phyloP scores from a whole-genome alignment of 768 basidiomycete species.

The Calocera viscosa region DNA sequence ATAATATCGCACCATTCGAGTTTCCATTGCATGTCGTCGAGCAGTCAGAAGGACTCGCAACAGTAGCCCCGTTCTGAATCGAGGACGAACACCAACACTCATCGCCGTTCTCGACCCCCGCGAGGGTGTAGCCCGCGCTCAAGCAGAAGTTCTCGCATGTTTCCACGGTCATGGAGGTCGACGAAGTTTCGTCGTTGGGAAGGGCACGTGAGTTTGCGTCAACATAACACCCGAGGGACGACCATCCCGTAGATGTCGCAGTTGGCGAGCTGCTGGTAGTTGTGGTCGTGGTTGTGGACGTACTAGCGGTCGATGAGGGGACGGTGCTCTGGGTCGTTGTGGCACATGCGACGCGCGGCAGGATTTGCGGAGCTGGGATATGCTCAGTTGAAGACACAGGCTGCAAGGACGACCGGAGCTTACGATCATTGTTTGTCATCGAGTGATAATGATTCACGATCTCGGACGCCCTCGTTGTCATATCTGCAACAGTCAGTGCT shows the following conservation, averaged over 20 bases:
- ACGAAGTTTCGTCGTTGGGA: slow-evolving; percentile 11
- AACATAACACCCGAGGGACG: slow-evolving; percentile 13
- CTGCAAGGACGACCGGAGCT: background rate
- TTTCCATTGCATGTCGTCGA: slow-evolving; percentile 15
- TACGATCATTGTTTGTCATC: slow-evolving; percentile 1
- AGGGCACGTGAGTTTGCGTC: slow-evolving; percentile 14
- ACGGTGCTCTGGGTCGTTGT: background rate
- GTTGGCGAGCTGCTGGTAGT: background rate
- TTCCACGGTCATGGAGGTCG: slow-evolving; percentile 18
- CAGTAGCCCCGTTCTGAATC: slow-evolving; percentile 7
- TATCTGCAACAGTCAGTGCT: background rate
- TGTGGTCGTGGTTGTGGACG: background rate
- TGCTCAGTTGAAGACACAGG: background rate
- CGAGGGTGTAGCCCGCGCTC: slow-evolving; percentile 17
- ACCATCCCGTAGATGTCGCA: background rate
- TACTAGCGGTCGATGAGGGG: background rate
- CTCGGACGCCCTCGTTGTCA: background rate
- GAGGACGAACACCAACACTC: slow-evolving; percentile 17
- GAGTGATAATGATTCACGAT: background rate
- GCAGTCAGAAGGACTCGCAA: slow-evolving; percentile 13
- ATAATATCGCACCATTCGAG: background rate
- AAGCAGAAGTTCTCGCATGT: slow-evolving; percentile 21
- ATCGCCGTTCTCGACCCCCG: slow-evolving; percentile 15
- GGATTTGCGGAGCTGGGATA: background rate
- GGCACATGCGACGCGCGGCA: background rate